phyloP scores from a whole-genome alignment of 768 basidiomycete genomes.

The Mycena filopes region DNA sequence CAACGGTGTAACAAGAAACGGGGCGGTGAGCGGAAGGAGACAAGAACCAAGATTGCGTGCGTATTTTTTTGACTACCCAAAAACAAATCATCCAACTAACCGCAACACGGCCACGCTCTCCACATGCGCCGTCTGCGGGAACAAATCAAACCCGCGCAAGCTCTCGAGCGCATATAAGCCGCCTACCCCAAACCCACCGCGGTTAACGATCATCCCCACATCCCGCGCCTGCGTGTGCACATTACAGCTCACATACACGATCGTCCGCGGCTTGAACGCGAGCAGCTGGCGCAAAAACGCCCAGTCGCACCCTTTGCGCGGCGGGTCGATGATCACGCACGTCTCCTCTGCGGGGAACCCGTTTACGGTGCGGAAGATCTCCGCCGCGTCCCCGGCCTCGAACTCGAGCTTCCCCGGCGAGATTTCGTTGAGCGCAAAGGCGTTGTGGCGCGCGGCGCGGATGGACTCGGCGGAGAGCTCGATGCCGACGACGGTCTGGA shows the following conservation, averaged over 20 bases:
- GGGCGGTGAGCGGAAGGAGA: no score
- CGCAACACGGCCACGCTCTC: slow-evolving; percentile 82
- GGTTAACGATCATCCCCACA: slow-evolving; percentile 75
- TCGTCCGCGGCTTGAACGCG: slow-evolving; percentile 68
- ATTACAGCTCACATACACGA: slow-evolving; percentile 96
- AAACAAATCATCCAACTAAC: slow-evolving; percentile 41
- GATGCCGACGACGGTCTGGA: slow-evolving; percentile 85
- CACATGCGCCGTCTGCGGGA: slow-evolving; percentile 96
- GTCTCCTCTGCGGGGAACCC: slow-evolving; percentile 75
- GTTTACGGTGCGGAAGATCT: slow-evolving; percentile 79
- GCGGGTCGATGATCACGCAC: slow-evolving; percentile 88
- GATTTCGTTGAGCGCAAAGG: slow-evolving; percentile 69
- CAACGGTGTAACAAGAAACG: no score
- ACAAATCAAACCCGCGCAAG: slow-evolving; percentile 90
- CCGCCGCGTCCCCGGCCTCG: slow-evolving; percentile 83
- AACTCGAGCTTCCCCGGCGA: slow-evolving; percentile 70
- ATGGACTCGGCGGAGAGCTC: slow-evolving; percentile 85
- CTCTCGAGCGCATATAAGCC: slow-evolving; percentile 87
- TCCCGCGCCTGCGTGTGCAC: slow-evolving; percentile 95
- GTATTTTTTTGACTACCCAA: no score
- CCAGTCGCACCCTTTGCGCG: slow-evolving; percentile 93
- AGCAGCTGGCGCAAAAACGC: slow-evolving; percentile 82
- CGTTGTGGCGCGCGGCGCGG: slow-evolving; percentile 73
- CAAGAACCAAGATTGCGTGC: no score
- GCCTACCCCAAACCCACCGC: slow-evolving; percentile 51